Evolutionary conservation across 345 rosid genomes (phyloP).

Genomic region (Laguncularia racemosa): DNA sequence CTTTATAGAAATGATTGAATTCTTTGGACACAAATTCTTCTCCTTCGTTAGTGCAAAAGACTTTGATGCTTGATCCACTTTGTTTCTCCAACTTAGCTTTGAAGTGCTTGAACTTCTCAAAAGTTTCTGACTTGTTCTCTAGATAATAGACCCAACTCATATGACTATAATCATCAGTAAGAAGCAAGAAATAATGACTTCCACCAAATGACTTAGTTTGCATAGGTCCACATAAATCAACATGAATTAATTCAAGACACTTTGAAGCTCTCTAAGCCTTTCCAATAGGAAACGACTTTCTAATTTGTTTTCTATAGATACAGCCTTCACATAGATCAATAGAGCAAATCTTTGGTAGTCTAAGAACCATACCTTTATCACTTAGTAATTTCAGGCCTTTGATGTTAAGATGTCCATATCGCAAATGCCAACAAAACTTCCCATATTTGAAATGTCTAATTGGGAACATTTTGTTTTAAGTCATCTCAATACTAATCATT

Average conservation of each 20-base stretch:
- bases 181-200: too few species aligned
- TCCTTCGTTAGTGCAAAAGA: background rate
- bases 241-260: too few species aligned
- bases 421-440: too few species aligned
- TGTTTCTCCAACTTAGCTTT: conserved; percentile 3
- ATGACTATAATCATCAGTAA: too few species aligned
- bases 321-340: too few species aligned
- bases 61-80: background rate
- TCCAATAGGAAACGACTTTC: background rate
- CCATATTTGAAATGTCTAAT: background rate
- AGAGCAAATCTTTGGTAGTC: too few species aligned
- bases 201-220: background rate
- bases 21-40: too few species aligned
- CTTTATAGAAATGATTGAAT: too few species aligned
- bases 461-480: too few species aligned
- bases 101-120: background rate
- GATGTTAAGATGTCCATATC: too few species aligned
- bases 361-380: background rate
- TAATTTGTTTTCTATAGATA: background rate
- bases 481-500: too few species aligned
- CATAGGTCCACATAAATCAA: conserved; percentile 6
- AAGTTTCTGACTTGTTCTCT: background rate
- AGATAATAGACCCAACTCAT: conserved; percentile 7
- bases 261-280: conserved; percentile 1
- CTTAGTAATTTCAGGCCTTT: background rate